Evolutionary conservation across 2,329 filamentous ascomycete genomes (phyloP).

Genomic region (Sclerotinia glacialis): DNA sequence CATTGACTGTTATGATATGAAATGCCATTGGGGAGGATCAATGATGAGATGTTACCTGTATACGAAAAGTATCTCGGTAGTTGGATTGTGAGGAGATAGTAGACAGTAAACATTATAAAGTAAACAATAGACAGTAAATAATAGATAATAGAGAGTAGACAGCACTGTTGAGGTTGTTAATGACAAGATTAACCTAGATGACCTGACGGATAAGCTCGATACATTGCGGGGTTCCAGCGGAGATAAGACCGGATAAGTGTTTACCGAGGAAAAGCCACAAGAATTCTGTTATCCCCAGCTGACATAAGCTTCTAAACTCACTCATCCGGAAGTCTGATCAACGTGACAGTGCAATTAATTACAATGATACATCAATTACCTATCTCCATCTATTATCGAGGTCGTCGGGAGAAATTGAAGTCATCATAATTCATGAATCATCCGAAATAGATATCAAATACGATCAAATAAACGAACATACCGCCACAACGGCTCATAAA

Average conservation of each 20-base stretch:
- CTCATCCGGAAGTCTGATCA: background rate
- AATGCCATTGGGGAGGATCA: background rate
- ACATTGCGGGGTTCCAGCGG: background rate
- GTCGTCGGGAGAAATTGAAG: background rate
- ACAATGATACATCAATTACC: background rate
- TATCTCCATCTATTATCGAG: background rate
- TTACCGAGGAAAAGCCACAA: background rate
- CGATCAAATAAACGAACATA: background rate
- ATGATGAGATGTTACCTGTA: background rate
- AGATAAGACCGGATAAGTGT: background rate
- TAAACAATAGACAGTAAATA: too few relatives aligned
- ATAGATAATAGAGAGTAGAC: too few relatives aligned
- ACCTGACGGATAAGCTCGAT: too few relatives aligned
- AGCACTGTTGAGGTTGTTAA: background rate
- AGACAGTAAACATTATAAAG: too few relatives aligned
- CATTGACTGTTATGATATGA: background rate
- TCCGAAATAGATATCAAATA: conserved; percentile 4
- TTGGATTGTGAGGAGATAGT: background rate
- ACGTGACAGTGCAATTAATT: background rate
- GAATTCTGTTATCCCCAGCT: background rate
- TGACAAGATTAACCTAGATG: background rate
- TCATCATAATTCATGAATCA: conserved; percentile 1
- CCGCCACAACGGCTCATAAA: conserved; percentile 4
- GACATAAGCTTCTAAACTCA: too few relatives aligned
- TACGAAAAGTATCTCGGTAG: background rate